Conservation (phyloP, 352 stramenopile genomes). For the Globisporangium camurandrum region DNA sequence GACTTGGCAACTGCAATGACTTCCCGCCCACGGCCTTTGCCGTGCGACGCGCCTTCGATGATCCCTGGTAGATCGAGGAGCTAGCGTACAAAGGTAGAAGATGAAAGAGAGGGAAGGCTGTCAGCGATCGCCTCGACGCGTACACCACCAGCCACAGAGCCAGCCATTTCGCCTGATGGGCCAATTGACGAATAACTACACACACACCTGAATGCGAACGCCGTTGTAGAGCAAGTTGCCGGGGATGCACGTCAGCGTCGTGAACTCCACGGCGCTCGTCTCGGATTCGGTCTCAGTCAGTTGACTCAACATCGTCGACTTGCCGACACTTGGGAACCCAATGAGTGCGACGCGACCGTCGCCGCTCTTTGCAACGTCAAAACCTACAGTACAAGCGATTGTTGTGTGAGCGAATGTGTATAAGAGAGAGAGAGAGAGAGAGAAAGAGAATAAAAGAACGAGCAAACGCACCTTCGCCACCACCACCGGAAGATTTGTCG, state of each 20-base stretch:
- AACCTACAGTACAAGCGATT: conserved; percentile 41
- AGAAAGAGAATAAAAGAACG: too few relatives aligned
- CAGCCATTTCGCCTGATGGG: not conserved
- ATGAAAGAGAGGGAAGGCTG: not conserved
- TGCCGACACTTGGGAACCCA: conserved; percentile 88
- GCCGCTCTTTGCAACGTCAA: conserved; percentile 92
- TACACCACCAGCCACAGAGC: too few relatives aligned
- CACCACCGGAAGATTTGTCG: conserved; percentile 64
- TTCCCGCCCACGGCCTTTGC: conserved; percentile 95
- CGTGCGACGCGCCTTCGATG: conserved; percentile 98
- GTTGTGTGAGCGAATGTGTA: too few relatives aligned
- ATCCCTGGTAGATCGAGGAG: conserved; percentile 99
- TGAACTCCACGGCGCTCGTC: conserved; percentile 97
- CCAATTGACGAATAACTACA: too few relatives aligned
- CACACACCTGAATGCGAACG: conserved; percentile 89
- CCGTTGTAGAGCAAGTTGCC: conserved; percentile 95
- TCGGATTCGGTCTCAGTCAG: conserved; percentile 96
- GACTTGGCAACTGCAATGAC: conserved; percentile 98
- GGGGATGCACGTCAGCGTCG: conserved; percentile 97
- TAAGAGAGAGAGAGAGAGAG: not conserved
- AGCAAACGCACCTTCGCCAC: conserved; percentile 54
- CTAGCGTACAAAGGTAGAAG: conserved; percentile 13
- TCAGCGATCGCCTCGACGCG: not conserved
- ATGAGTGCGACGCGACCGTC: conserved; percentile 97
- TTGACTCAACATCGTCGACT: conserved; percentile 86